These are phyloP conservation scores for Heterobasidion occidentale DNA, from an alignment of 1,284 basidiomycete genomes.

Conservation along the genomic window DNA sequence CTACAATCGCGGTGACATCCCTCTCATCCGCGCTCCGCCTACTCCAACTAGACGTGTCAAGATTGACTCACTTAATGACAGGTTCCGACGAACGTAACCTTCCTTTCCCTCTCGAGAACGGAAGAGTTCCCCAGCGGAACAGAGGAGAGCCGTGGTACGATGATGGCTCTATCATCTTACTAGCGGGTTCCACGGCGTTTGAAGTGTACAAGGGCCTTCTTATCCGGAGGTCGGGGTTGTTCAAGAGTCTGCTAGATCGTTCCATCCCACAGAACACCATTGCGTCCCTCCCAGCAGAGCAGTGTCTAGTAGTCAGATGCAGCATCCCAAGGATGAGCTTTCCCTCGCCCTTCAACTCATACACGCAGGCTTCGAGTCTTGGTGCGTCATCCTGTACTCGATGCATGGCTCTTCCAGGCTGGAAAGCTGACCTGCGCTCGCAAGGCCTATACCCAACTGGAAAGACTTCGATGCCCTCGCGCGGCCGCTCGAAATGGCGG, in stretches of 20 bases:
- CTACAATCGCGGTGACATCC: too few relatives aligned
- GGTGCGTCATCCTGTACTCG: not conserved
- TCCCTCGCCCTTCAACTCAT: not conserved
- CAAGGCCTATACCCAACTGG: not conserved
- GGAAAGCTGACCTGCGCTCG: not conserved
- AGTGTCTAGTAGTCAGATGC: not conserved
- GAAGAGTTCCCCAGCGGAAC: not conserved
- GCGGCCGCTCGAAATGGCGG: not conserved
- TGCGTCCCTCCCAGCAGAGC: not conserved
- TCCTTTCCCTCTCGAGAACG: not conserved
- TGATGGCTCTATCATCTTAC: slow-evolving; percentile 1
- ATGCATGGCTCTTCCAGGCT: not conserved
- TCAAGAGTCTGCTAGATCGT: not conserved
- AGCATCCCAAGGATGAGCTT: not conserved
- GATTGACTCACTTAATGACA: not conserved
- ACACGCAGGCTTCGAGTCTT: not conserved
- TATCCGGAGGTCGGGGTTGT: not conserved
- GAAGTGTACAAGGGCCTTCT: not conserved
- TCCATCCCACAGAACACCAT: not conserved
- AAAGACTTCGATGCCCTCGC: not conserved
- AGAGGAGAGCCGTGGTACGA: slow-evolving; percentile 1
- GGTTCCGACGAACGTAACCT: not conserved
- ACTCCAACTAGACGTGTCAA: too few relatives aligned
- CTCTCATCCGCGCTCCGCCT: too few relatives aligned
- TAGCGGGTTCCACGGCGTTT: not conserved